Evolutionary conservation across 2,329 filamentous ascomycete genomes (phyloP).

Genomic region (Neonectria punicea): DNA sequence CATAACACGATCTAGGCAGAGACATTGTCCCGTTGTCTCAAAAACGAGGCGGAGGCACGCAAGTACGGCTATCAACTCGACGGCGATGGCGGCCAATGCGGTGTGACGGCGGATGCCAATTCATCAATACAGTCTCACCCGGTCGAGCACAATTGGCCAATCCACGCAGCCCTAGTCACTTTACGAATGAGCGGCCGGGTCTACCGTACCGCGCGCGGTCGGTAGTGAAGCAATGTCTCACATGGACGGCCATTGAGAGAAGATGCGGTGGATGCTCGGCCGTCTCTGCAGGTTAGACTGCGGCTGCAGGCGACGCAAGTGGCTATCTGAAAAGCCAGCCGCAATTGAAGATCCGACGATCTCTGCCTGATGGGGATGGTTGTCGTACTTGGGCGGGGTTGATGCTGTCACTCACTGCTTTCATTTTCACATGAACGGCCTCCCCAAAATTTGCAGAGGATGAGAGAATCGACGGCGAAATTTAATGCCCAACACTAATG

Average conservation of each 20-base stretch:
- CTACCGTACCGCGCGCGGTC: slow-evolving; percentile 5
- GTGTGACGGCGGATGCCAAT: slow-evolving; percentile 17
- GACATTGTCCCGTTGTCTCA: slow-evolving; percentile 27
- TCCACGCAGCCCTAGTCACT: slow-evolving; percentile 5
- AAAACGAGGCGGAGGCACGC: slow-evolving; percentile 8
- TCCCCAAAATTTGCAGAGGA: too few species aligned
- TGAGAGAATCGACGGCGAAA: too few species aligned
- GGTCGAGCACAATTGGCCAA: slow-evolving; percentile 23
- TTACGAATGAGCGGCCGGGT: slow-evolving; percentile 8
- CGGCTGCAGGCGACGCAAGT: slow-evolving; percentile 4
- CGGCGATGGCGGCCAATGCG: slow-evolving; percentile 20
- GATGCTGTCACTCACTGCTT: neutral
- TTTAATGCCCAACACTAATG: too few species aligned
- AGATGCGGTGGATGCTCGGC: slow-evolving; percentile 21
- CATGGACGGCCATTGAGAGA: slow-evolving; percentile 13
- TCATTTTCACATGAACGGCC: too few species aligned
- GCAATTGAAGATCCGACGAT: slow-evolving; percentile 27
- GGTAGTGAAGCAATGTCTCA: slow-evolving; percentile 37
- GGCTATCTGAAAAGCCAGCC: slow-evolving; percentile 23
- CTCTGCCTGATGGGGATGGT: slow-evolving; percentile 21
- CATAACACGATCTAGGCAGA: neutral
- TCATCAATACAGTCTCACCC: slow-evolving; percentile 31
- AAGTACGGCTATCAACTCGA: slow-evolving; percentile 5
- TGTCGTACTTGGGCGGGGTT: neutral
- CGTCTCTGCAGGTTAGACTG: slow-evolving; percentile 12